phyloP scores from a whole-genome alignment of 768 basidiomycete genomes.

The Boletus patriciae region DNA sequence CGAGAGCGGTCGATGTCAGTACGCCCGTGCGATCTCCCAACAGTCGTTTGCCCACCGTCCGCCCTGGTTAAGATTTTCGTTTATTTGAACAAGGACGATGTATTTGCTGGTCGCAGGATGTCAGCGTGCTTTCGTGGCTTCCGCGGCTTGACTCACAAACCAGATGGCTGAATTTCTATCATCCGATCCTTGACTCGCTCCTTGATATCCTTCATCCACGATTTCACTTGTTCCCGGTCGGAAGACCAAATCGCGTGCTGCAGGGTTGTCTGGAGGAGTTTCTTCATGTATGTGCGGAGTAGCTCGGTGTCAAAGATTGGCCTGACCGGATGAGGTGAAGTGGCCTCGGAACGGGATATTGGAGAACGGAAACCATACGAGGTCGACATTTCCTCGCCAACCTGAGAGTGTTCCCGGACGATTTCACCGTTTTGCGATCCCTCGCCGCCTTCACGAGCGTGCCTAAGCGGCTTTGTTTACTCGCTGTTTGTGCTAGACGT shows the following conservation, averaged over 20 bases:
- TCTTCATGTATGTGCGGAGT: conserved; percentile 79
- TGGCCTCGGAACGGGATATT: conserved; percentile 58
- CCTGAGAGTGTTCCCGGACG: neutral
- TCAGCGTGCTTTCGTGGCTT: conserved; percentile 14
- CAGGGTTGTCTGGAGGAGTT: conserved; percentile 69
- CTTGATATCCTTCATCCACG: conserved; percentile 81
- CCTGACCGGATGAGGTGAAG: conserved; percentile 48
- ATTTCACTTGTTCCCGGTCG: conserved; percentile 68
- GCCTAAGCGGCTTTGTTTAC: conserved; percentile 23
- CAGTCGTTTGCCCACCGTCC: conserved; percentile 57
- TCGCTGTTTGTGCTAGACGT: conserved; percentile 22
- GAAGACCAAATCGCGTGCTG: conserved; percentile 63
- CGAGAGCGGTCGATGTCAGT: conserved; percentile 3
- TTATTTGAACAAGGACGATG: conserved; percentile 81
- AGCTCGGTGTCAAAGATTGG: conserved; percentile 68
- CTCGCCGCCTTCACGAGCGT: neutral
- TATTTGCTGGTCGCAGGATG: conserved; percentile 61
- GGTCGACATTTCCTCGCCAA: conserved; percentile 23
- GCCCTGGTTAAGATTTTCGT: conserved; percentile 82
- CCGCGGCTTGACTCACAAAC: conserved; percentile 60
- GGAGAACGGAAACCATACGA: conserved; percentile 55
- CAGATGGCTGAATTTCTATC: conserved; percentile 76
- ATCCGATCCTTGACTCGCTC: conserved; percentile 85
- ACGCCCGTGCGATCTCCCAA: conserved; percentile 2
- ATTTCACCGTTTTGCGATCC: neutral